Conservation (phyloP, 495 filamentous ascomycete species). For the Hamigera avellanea region DNA sequence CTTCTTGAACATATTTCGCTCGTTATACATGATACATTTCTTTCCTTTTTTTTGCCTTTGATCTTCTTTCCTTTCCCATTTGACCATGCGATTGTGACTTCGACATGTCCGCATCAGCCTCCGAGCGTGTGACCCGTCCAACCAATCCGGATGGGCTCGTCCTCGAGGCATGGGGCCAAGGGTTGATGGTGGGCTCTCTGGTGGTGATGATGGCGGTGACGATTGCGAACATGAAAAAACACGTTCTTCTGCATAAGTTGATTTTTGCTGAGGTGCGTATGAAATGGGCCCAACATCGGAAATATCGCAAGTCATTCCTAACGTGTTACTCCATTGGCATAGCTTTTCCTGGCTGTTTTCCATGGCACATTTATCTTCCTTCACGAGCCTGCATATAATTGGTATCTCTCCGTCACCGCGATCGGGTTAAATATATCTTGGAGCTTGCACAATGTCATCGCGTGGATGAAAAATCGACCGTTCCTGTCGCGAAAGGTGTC, state of each 20-base stretch:
- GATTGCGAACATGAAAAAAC: conserved; percentile 29
- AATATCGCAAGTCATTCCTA: neutral
- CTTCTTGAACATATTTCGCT: too few species aligned
- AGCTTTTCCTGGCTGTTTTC: conserved; percentile 24
- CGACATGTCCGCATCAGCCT: neutral
- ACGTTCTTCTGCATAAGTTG: conserved; percentile 32
- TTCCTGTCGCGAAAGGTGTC: conserved; percentile 27
- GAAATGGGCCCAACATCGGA: neutral
- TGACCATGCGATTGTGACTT: neutral
- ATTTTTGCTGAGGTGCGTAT: conserved; percentile 32
- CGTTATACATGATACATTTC: conserved; percentile 11
- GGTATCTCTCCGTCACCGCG: conserved; percentile 34
- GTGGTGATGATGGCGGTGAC: conserved; percentile 35
- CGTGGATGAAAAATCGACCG: conserved; percentile 37
- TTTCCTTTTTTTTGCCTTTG: neutral
- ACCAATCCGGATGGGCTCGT: conserved; percentile 25
- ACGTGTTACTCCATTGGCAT: neutral
- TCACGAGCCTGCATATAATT: conserved; percentile 30
- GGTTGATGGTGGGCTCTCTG: conserved; percentile 34
- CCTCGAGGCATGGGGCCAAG: conserved; percentile 39
- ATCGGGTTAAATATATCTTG: conserved; percentile 35
- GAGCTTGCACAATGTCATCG: conserved; percentile 36
- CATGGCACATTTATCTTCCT: conserved; percentile 37
- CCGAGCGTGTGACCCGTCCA: conserved; percentile 15
- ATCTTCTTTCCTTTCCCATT: neutral